Evolutionary conservation across 2,329 filamentous ascomycete species (phyloP).

Genomic region (Metarhizium sp.): DNA sequence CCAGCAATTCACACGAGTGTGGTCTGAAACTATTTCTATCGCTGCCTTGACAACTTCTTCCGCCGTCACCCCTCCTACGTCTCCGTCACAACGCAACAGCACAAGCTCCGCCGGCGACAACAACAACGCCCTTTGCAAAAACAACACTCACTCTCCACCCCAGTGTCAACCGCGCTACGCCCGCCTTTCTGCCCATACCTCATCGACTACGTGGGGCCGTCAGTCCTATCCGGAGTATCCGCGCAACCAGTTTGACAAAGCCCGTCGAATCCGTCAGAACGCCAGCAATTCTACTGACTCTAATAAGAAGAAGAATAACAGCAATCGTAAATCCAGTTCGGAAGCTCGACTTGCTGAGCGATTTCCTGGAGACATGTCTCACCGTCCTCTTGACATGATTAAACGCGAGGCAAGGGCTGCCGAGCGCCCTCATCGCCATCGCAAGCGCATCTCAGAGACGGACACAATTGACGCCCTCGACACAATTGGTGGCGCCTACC

Average conservation of each 20-base stretch:
- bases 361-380: constrained; percentile 54
- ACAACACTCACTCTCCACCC: not conserved
- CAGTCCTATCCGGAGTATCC: not conserved
- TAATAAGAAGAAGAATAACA: not conserved
- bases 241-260: not conserved
- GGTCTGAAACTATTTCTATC: not conserved
- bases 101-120: too few relatives aligned
- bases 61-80: not conserved
- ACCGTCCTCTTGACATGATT: constrained; percentile 59
- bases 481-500: constrained; percentile 57
- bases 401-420: constrained; percentile 53
- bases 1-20: too few relatives aligned
- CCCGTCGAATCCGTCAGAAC: not conserved
- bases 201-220: not conserved
- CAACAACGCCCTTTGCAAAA: too few relatives aligned
- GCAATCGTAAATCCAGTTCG: constrained; percentile 5
- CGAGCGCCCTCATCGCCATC: constrained; percentile 59
- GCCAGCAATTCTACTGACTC: constrained; percentile 5
- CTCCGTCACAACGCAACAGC: not conserved
- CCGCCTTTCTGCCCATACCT: not conserved
- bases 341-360: constrained; percentile 24
- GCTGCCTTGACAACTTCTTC: not conserved
- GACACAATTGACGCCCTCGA: constrained; percentile 80
- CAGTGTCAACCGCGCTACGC: not conserved
- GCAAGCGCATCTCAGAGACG: constrained; percentile 54